Evolutionary conservation across 768 basidiomycete genomes (phyloP).

Genomic region (Auricularia sp.): DNA sequence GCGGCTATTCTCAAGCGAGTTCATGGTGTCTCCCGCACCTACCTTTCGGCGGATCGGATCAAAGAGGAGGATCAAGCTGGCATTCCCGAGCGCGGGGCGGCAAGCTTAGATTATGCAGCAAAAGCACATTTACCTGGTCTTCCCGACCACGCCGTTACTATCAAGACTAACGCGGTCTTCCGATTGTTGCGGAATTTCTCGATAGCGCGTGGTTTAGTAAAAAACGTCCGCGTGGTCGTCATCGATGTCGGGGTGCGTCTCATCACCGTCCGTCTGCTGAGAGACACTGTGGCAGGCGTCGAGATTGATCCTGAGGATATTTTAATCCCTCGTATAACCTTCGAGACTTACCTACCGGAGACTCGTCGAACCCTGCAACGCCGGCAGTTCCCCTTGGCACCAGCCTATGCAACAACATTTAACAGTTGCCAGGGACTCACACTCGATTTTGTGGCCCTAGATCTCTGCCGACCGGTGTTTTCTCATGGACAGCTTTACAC

Average conservation of each 20-base stretch:
- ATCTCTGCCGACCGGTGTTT: slow-evolving; percentile 6
- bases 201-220: slow-evolving; percentile 28
- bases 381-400: slow-evolving; percentile 7
- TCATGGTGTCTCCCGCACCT: too few relatives aligned
- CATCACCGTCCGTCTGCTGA: slow-evolving; percentile 17
- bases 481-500: slow-evolving; percentile 12
- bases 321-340: slow-evolving; percentile 20
- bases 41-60: slow-evolving; percentile 1
- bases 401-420: slow-evolving; percentile 11
- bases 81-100: slow-evolving; percentile 11
- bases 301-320: slow-evolving; percentile 16
- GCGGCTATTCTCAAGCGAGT: too few relatives aligned
- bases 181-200: slow-evolving; percentile 30
- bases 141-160: slow-evolving; percentile 8
- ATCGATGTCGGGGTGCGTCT: slow-evolving; percentile 17
- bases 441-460: slow-evolving; percentile 7
- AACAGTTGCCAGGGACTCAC: slow-evolving; percentile 13
- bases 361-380: slow-evolving; percentile 5
- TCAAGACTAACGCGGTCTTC: slow-evolving; percentile 27
- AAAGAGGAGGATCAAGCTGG: slow-evolving; percentile 15
- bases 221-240: slow-evolving; percentile 13
- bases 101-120: slow-evolving; percentile 16
- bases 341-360: slow-evolving; percentile 5
- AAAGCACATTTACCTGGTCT: slow-evolving; percentile 16
- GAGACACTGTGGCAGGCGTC: slow-evolving; percentile 5